Evolutionary conservation across 805 yeast species (phyloP), one percentile per base, ranked within the genome.

Genomic region (Clavispora santaluciae): DNA sequence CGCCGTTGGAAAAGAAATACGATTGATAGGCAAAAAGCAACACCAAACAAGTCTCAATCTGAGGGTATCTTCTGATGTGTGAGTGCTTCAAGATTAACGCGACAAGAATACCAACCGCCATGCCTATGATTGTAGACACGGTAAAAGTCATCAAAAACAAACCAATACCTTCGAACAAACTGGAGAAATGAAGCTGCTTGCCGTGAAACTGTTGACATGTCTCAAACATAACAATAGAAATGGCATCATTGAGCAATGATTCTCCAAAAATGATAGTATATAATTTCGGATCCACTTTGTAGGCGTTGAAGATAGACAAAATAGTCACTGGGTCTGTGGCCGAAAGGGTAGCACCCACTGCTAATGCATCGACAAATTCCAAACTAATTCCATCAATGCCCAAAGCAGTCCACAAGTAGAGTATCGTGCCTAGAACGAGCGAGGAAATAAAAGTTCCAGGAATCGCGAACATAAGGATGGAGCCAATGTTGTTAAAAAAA

Each of bases 321-420:
- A 93, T 91, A 1, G 99, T 93, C 22, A 93, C 97, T 0, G 99
- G 99, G 62, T 93, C 99, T 2, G 99, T 93, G 16, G 99, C 99
- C 2, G 96, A 87, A 33, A 93, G 74, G 0, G 99, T 91, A 2
- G 99, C 99, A 18, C 99, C 99, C 13, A 93, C 95, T 0, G 96
- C 91, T 41, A 93, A 72, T 0, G 98, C 96, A 61, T 91, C 97
- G n/a, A 93, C 96, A 65, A 91, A 89, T 38, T 96, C 91, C 41
- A 93, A 79, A 47, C 81, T 68, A 29, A 93, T 78, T 31, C 91
- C 87, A 57, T 93, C 99, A 16, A 95, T 64, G 1, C 99, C 98
- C 53, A 93, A 60, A 6, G 87, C 78, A 0, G 99, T 87, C 95
- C 97, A 93, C 18, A 90, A 69, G 58, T 78, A 93, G 39, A 93